Conservation (phyloP, 164 flowering plant species). For the Cinnamomum micranthum region DNA sequence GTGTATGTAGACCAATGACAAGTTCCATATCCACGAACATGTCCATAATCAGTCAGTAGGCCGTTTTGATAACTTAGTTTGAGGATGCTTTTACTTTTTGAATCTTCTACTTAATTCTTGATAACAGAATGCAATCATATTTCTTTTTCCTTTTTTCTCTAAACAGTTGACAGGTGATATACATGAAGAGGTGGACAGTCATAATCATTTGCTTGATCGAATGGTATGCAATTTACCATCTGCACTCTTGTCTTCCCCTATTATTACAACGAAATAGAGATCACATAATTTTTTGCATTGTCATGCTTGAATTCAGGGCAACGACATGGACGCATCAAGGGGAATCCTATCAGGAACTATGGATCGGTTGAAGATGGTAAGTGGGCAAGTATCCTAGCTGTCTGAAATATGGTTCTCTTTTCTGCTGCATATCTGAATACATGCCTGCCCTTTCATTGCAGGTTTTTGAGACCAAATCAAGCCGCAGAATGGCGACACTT, state of each 20-base stretch:
- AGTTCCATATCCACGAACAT: too few relatives aligned
- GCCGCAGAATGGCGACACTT: conserved; percentile 49
- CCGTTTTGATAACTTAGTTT: too few relatives aligned
- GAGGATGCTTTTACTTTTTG: too few relatives aligned
- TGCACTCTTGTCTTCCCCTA: not conserved
- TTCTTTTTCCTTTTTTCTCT: not conserved
- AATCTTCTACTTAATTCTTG: too few relatives aligned
- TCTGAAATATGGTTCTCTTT: not conserved
- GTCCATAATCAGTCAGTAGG: too few relatives aligned
- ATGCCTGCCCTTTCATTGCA: conserved; percentile 11
- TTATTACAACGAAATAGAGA: not conserved
- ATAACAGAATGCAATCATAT: too few relatives aligned
- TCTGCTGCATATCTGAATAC: not conserved
- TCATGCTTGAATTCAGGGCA: conserved; percentile 46
- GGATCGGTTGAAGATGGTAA: conserved; percentile 82
- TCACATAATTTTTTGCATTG: not conserved
- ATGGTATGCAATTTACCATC: conserved; percentile 41
- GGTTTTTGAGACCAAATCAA: conserved; percentile 86
- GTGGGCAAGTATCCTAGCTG: not conserved
- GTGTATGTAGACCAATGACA: too few relatives aligned
- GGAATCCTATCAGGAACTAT: conserved; percentile 83
- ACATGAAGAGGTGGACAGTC: conserved; percentile 81
- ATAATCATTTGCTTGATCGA: conserved; percentile 71
- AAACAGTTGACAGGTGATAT: conserved; percentile 83
- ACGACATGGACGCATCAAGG: conserved; percentile 80